Base-by-base conservation (phyloP, 441 rosid species). In the Eutrema salsugineum region DNA sequence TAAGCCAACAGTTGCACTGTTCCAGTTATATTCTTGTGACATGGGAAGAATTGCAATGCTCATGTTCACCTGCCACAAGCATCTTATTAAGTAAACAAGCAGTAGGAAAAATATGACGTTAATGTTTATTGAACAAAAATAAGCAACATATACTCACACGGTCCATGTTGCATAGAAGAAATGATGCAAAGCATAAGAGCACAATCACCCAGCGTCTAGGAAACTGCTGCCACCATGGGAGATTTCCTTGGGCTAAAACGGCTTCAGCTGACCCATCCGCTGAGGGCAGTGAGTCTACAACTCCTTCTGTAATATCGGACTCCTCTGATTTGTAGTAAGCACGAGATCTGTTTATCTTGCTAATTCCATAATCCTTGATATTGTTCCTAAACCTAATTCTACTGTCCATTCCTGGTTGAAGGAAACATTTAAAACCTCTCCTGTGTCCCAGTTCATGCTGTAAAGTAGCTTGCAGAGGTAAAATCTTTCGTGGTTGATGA, bases 41-140 rank as follows among this genome's bases (percentile, higher is more conserved):
- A 94, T 94, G 35, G 99, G 98, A 77, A 94, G 98, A 64, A 94
- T 90, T 14, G 99, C 99, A 82, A 92, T 92, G 87, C 99, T 94
- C 98, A 92, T 94, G 80, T 94, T 94, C 73, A 94, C 99, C 99
- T 94, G 77, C 76, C 83, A 50, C 60, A 46, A 78, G 46, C 40
- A 79, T 47, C 51, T 54, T 20, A 66, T 30, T 50, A 36, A 68
- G 77, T 33, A 49, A 62, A 44, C 28, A 69, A 36, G 32, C 30
- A 35, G 19, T 43, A 44, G 22, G 39, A 12, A 62, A 67, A 17
- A 46, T 11, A 54, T 20, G 28, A 11, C 17, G 15, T 30, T 6
- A 5, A 17, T 33, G 38, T 39, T 3, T n/a, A n/a, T n/a, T 3
- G 50, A 16, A 19, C 2, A 53, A 11, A 54, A 8, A 43, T 32